Percentiles rank a stretch among this genome's conserved stretches.
phyloP scores from a whole-genome alignment of 371 early-diverging fungal species.

The Funneliformis caledonium region DNA sequence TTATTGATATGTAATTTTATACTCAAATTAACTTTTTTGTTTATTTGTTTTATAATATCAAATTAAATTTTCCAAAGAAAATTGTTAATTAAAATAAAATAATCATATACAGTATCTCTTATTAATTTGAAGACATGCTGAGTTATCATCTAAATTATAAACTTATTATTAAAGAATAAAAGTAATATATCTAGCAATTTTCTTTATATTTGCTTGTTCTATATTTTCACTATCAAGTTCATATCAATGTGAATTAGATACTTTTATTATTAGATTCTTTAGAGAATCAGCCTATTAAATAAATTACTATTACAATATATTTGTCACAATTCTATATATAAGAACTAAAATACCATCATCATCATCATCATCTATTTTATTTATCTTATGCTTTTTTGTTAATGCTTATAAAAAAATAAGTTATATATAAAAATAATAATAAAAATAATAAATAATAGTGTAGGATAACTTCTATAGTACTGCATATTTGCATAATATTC shows the following conservation, averaged over 20 bases:
- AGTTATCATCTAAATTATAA: background rate
- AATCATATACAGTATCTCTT: background rate
- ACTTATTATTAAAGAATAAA: background rate
- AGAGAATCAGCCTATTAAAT: background rate
- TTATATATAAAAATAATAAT: background rate
- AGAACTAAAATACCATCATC: background rate
- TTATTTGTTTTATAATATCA: too few relatives aligned
- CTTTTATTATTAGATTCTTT: background rate
- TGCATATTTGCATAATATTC: constrained; percentile 30
- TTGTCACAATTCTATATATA: constrained; percentile 28
- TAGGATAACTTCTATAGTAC: background rate
- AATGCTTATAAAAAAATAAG: background rate
- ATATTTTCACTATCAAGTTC: background rate
- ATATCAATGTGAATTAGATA: background rate
- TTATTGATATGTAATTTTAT: too few relatives aligned
- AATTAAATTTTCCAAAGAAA: too few relatives aligned
- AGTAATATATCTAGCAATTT: background rate
- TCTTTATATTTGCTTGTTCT: background rate
- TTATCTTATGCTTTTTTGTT: background rate
- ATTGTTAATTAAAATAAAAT: too few relatives aligned
- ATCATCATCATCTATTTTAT: background rate
- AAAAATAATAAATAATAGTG: background rate
- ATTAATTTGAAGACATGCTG: background rate
- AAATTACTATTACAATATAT: background rate
- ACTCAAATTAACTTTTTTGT: too few relatives aligned